These are phyloP conservation scores for Phytophthora tubulina DNA, from an alignment of 352 stramenopile species.

Conservation along the genomic window DNA sequence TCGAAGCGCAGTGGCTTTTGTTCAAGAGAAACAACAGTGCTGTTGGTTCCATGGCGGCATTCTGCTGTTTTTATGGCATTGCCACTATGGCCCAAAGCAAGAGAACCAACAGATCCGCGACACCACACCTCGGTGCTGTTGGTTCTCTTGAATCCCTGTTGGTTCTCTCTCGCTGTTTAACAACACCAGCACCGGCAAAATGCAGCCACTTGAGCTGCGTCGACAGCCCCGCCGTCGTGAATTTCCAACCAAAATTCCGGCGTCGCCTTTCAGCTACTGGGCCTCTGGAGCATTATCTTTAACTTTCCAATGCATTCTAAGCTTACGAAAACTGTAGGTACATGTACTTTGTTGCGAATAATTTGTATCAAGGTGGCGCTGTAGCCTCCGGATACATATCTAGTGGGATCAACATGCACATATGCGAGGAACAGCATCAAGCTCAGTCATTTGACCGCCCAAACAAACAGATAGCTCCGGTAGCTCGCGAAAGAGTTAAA, in stretches of 20 bases:
- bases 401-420: too few species aligned
- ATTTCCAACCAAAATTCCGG: background rate
- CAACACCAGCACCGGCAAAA: constrained; percentile 9
- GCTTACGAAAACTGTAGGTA: too few species aligned
- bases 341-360: too few species aligned
- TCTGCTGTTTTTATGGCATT: constrained; percentile 32
- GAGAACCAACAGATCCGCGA: constrained; percentile 37
- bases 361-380: too few species aligned
- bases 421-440: too few species aligned
- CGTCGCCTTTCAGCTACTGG: background rate
- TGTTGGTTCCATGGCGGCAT: constrained; percentile 19
- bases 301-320: too few species aligned
- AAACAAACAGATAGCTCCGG: too few species aligned
- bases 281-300: too few species aligned
- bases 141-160: constrained; percentile 40
- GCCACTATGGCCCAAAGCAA: constrained; percentile 5
- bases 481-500: too few species aligned
- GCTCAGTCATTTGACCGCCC: too few species aligned
- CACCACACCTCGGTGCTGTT: constrained; percentile 9
- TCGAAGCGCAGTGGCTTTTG: background rate
- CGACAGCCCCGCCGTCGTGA: too few species aligned
- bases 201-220: constrained; percentile 15
- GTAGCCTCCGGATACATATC: too few species aligned
- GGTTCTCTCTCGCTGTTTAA: constrained; percentile 44
- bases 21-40: constrained; percentile 20